Conservation (phyloP, 352 stramenopile genomes). For the Peronospora belbahrii region DNA sequence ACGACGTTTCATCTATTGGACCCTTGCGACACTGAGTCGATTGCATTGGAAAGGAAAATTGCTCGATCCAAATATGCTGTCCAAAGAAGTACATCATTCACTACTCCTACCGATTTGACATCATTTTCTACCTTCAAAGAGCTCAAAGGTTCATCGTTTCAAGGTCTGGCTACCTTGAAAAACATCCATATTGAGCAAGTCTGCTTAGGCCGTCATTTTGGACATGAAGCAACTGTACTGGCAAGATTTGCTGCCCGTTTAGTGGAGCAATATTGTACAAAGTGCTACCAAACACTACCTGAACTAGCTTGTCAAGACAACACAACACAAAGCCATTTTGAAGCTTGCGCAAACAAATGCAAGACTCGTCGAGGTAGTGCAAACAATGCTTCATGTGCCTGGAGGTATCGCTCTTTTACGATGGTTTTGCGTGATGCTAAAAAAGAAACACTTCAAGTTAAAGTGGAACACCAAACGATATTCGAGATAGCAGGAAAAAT, state of each 20-base stretch:
- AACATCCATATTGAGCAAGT: slow-evolving; percentile 42
- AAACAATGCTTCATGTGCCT: slow-evolving; percentile 14
- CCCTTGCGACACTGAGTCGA: slow-evolving; percentile 13
- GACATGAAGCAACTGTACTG: slow-evolving; percentile 18
- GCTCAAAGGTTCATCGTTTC: slow-evolving; percentile 18
- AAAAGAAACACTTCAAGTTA: slow-evolving; percentile 29
- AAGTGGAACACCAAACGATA: slow-evolving; percentile 22
- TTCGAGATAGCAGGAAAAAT: slow-evolving; percentile 46
- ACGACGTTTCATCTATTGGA: slow-evolving; percentile 36
- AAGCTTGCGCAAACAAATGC: slow-evolving; percentile 32
- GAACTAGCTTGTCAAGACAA: slow-evolving; percentile 11
- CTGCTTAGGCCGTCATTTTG: slow-evolving; percentile 25
- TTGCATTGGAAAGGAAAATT: slow-evolving; percentile 21
- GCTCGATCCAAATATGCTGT: not conserved
- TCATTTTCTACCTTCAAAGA: slow-evolving; percentile 31
- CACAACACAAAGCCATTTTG: slow-evolving; percentile 18
- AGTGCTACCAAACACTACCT: slow-evolving; percentile 34
- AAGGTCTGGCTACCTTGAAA: slow-evolving; percentile 26
- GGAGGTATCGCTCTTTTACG: slow-evolving; percentile 40
- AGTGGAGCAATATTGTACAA: slow-evolving; percentile 38
- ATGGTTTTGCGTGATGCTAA: slow-evolving; percentile 36
- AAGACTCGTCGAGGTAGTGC: slow-evolving; percentile 14
- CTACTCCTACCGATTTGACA: not conserved
- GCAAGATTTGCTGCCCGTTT: slow-evolving; percentile 27
- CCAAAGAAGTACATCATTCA: not conserved